Evolutionary conservation across 169 alveolate genomes (phyloP), one percentile per base, ranked within the genome.

Genomic region (Plasmodium coatneyi): DNA sequence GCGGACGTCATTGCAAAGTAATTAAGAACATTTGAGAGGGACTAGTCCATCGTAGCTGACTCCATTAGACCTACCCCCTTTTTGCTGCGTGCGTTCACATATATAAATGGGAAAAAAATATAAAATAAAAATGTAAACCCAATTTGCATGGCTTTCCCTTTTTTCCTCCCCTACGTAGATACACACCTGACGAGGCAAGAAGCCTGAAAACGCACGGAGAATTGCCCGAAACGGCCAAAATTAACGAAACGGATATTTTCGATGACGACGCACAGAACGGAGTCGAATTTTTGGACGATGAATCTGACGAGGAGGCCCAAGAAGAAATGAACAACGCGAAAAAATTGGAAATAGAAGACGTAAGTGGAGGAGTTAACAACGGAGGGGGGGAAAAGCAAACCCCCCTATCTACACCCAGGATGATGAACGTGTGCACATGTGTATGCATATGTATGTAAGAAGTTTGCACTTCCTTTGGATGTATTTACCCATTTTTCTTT

Each of bases 1-100:
- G 99, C 99, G 30, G 99, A 99, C 93, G 99, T 99, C 81, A 98
- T 99, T 82, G 98, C 98, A 56, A 99, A 99, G 97, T 99, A 83
- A 78, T 43, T 32, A 9, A 49, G 7, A 5, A 56, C 36, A 3
- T 0, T 32, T 1, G 5, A 46, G 87, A 74, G 71, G 39, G 56
- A 43, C 49, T 56, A 41, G 6, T 16, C 9, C 43, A 1, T 7
- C 22, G 16, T 19, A 25, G 30, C 28, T 78, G 36, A 60, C 49
- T 10, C 49, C 28, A 19, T 86, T 12, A 25, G 83, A 7, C 36
- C 25, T 49, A 34, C 25, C 34, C 28, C 92, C n/a, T 34, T 49
- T 49, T 49, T 49, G 5, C 22, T 49, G 60, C 60, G 19, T 49
- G n/a, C 36, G 32, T 66, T 19, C 16, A 22, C 30, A 66, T 39